These are phyloP conservation scores for Haplosporangium sp. DNA, from an alignment of 371 early-diverging fungal species.

Conservation along the genomic window DNA sequence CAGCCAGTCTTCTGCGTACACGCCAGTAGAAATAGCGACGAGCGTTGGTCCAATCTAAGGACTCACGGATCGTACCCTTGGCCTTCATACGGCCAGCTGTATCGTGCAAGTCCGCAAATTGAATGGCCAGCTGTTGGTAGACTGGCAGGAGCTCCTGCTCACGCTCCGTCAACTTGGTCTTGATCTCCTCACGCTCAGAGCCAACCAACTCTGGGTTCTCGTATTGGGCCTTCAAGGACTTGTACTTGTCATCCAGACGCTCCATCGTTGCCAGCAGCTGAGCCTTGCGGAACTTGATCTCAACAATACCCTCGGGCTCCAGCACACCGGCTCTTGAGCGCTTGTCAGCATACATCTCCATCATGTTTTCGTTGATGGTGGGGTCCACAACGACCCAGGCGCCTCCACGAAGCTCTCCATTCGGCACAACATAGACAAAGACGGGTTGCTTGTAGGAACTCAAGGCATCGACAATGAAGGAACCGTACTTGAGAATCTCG, in stretches of 20 bases:
- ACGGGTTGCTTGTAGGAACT: conserved; percentile 95
- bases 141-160: conserved; percentile 90
- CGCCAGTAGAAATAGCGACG: conserved; percentile 96
- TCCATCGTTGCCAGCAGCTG: conserved; percentile 93
- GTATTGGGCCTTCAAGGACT: conserved; percentile 74
- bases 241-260: conserved; percentile 85
- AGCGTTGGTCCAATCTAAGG: conserved; percentile 84
- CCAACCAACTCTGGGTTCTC: conserved; percentile 60
- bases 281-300: conserved; percentile 98
- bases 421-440: conserved; percentile 96
- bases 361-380: conserved; percentile 96
- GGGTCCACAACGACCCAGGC: conserved; percentile 99
- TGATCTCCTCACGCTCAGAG: conserved; percentile 69
- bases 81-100: conserved; percentile 96
- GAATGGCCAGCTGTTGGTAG: conserved; percentile 94
- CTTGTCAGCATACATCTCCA: conserved; percentile 98
- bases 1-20: conserved; percentile 81
- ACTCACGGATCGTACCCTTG: conserved; percentile 88
- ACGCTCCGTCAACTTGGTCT: conserved; percentile 80
- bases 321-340: conserved; percentile 95
- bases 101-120: conserved; percentile 98
- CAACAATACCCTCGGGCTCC: conserved; percentile 99
- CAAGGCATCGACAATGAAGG: conserved; percentile 97
- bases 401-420: conserved; percentile 98
- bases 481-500: conserved; percentile 97